Percentiles rank a stretch among this genome's conserved stretches.
Conservation (phyloP, 768 basidiomycete species). For the Phylloporus sp. region DNA sequence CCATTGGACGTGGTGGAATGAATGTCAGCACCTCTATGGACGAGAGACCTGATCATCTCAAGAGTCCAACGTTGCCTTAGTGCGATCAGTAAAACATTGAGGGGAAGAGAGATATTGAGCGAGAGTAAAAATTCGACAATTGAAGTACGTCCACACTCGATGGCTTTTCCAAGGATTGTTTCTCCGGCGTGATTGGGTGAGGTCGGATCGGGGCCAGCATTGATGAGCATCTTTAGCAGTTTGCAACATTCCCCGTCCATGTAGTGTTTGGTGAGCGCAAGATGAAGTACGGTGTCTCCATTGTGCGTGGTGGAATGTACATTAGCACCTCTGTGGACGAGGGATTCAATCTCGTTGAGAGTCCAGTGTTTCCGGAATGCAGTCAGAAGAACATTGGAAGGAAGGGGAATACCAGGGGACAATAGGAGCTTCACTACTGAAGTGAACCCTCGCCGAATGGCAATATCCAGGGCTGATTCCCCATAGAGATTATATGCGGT, state of each 20-base stretch:
- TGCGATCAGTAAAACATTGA: not conserved
- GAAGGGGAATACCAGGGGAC: not conserved
- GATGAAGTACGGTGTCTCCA: not conserved
- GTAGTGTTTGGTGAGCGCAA: not conserved
- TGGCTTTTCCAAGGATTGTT: not conserved
- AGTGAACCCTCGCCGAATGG: not conserved
- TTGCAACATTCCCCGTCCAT: not conserved
- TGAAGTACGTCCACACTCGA: not conserved
- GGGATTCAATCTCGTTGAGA: not conserved
- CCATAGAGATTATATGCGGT: not conserved
- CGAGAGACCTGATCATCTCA: not conserved
- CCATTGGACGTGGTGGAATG: not conserved
- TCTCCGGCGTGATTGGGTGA: not conserved
- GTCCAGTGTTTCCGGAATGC: not conserved
- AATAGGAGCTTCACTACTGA: not conserved
- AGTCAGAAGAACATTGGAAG: not conserved
- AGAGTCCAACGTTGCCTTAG: not conserved
- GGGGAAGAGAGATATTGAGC: not conserved
- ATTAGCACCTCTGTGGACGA: not conserved
- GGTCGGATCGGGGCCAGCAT: not conserved
- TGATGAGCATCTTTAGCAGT: not conserved
- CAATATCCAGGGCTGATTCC: not conserved
- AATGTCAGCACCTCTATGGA: not conserved
- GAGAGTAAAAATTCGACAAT: not conserved
- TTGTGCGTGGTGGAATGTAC: not conserved